A percentile compares a stretch with the other conserved stretches of the same genome.
These are phyloP conservation scores for Fusarium sp. DNA, from an alignment of 2,329 filamentous ascomycete genomes.

Conservation along the genomic window DNA sequence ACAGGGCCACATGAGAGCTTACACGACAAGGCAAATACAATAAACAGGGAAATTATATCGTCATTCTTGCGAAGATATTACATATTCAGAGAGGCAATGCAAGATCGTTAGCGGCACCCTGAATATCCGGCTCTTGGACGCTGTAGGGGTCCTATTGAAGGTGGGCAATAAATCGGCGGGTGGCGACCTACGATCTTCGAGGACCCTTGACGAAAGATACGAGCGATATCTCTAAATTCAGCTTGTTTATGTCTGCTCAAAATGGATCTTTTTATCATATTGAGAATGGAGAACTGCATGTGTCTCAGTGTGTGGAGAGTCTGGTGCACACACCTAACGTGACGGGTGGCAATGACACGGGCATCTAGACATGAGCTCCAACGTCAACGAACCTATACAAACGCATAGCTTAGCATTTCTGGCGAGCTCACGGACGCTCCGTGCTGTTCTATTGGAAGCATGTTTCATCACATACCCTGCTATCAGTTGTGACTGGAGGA, in stretches of 20 bases:
- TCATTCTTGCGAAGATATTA: constrained; percentile 22
- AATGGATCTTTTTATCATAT: constrained; percentile 1
- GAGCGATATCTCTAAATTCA: constrained; percentile 21
- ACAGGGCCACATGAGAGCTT: background rate
- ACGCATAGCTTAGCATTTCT: background rate
- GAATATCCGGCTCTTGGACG: constrained; percentile 30
- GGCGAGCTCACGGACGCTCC: background rate
- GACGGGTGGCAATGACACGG: constrained; percentile 9
- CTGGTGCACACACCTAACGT: constrained; percentile 8
- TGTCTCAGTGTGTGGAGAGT: constrained; percentile 18
- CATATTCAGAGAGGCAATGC: constrained; percentile 18
- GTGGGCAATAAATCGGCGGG: constrained; percentile 33
- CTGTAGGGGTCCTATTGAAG: constrained; percentile 21
- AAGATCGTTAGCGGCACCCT: constrained; percentile 30
- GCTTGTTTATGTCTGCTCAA: constrained; percentile 21
- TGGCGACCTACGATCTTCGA: constrained; percentile 33
- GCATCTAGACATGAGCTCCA: constrained; percentile 17
- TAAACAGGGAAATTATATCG: constrained; percentile 9
- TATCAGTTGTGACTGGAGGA: constrained; percentile 1
- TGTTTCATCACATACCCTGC: background rate
- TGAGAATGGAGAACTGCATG: constrained; percentile 21
- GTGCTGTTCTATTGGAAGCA: constrained; percentile 10
- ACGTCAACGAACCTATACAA: constrained; percentile 3
- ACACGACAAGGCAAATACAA: background rate
- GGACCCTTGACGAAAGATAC: constrained; percentile 20